A percentile compares a stretch with the other conserved stretches of the same genome.
These are phyloP conservation scores for Amanita thiersii DNA, from an alignment of 768 basidiomycete species.

Conservation along the genomic window DNA sequence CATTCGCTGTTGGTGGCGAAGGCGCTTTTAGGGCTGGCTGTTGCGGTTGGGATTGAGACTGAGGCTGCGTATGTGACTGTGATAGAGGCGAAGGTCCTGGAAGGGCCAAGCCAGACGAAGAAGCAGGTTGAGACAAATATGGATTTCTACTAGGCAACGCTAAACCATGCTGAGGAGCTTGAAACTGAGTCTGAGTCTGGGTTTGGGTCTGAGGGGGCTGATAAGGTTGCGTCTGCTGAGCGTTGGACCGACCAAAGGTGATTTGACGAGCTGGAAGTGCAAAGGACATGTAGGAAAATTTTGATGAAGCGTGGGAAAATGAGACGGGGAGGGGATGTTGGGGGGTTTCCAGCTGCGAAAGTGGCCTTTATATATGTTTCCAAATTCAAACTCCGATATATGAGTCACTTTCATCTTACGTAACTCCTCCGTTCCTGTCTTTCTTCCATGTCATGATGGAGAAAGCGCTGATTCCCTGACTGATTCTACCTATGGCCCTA, in stretches of 20 bases:
- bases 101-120: slow-evolving; percentile 31
- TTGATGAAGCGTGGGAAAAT: slow-evolving; percentile 37
- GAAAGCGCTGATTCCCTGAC: too few relatives aligned
- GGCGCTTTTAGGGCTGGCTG: slow-evolving; percentile 14
- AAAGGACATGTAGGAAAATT: slow-evolving; percentile 39
- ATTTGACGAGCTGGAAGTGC: slow-evolving; percentile 73
- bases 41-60: slow-evolving; percentile 21
- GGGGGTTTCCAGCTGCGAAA: slow-evolving; percentile 19
- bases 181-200: slow-evolving; percentile 38
- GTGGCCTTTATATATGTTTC: slow-evolving; percentile 36
- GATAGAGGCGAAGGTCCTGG: slow-evolving; percentile 52
- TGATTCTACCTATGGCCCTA: too few relatives aligned
- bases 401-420: slow-evolving; percentile 33
- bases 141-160: slow-evolving; percentile 54
- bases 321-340: slow-evolving; percentile 24
- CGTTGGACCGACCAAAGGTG: slow-evolving; percentile 63
- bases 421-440: slow-evolving; percentile 30
- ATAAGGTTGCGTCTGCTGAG: slow-evolving; percentile 29
- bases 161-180: slow-evolving; percentile 34
- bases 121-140: slow-evolving; percentile 28
- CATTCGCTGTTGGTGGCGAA: slow-evolving; percentile 17
- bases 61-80: slow-evolving; percentile 41
- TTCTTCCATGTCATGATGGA: slow-evolving; percentile 12
- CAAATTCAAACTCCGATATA: slow-evolving; percentile 36
- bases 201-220: slow-evolving; percentile 35